A percentile compares a stretch with the other conserved stretches of the same genome.
phyloP scores from a whole-genome alignment of 1,284 basidiomycete species.

The Papiliotrema nemorosa region DNA sequence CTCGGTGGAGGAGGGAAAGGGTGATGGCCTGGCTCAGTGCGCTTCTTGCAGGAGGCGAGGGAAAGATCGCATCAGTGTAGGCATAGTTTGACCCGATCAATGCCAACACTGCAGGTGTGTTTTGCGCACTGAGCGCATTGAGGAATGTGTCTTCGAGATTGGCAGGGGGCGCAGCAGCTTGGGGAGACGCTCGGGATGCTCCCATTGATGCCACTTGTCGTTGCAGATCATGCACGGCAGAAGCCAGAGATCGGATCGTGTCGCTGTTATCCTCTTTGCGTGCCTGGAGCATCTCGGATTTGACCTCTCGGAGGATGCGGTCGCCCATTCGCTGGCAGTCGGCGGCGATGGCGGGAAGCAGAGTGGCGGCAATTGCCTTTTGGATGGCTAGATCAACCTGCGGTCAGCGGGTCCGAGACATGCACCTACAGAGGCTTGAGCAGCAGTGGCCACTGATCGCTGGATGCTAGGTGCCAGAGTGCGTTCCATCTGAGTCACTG shows the following conservation, averaged over 20 bases:
- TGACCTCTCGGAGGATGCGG: slow-evolving; percentile 30
- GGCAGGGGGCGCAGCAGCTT: not conserved
- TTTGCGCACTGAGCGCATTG: slow-evolving; percentile 17
- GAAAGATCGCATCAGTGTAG: slow-evolving; percentile 21
- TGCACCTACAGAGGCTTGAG: slow-evolving; percentile 22
- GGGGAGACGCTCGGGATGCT: not conserved
- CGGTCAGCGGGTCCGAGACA: not conserved
- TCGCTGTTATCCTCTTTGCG: slow-evolving; percentile 23
- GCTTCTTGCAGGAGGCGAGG: slow-evolving; percentile 13
- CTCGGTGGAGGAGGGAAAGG: slow-evolving; percentile 37
- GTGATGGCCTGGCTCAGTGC: slow-evolving; percentile 36
- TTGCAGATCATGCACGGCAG: slow-evolving; percentile 24
- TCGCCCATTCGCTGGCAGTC: slow-evolving; percentile 24
- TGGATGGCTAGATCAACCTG: slow-evolving; percentile 29
- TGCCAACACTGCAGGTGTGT: slow-evolving; percentile 17
- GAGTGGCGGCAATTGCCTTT: slow-evolving; percentile 18
- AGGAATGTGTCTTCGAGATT: slow-evolving; percentile 36
- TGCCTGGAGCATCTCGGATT: slow-evolving; percentile 39
- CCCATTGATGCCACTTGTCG: slow-evolving; percentile 26
- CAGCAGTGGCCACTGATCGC: slow-evolving; percentile 20
- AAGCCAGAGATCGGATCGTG: slow-evolving; percentile 17
- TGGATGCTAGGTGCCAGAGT: slow-evolving; percentile 21
- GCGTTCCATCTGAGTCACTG: slow-evolving; percentile 28
- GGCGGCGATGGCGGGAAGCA: slow-evolving; percentile 27
- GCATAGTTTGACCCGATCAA: slow-evolving; percentile 22